Conservation (phyloP, 352 stramenopile species). For the Phytophthora hybrid region DNA sequence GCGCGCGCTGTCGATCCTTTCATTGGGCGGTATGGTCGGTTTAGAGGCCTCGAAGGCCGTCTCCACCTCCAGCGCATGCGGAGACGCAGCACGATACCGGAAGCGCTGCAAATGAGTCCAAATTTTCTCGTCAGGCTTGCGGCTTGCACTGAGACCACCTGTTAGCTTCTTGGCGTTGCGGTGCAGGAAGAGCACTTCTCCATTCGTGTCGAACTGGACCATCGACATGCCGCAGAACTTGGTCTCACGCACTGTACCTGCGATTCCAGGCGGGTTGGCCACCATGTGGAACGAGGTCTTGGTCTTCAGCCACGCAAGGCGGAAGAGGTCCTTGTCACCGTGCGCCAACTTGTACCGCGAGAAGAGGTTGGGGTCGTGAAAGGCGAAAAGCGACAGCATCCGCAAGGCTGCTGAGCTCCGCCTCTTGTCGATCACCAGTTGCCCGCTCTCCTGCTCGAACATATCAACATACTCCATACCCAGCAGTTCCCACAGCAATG, state of each 20-base stretch:
- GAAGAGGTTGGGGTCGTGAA: constrained; percentile 52
- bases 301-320: constrained; percentile 62
- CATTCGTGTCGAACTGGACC: constrained; percentile 49
- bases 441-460: constrained; percentile 14
- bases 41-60: constrained; percentile 17
- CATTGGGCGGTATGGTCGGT: constrained; percentile 8
- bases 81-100: constrained; percentile 35
- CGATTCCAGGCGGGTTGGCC: constrained; percentile 42
- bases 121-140: constrained; percentile 29
- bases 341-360: constrained; percentile 46
- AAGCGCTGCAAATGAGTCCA: constrained; percentile 56
- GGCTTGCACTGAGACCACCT: constrained; percentile 13
- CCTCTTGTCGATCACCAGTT: constrained; percentile 3
- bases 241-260: constrained; percentile 39
- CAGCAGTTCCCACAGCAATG: constrained; percentile 14
- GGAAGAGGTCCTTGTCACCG: constrained; percentile 71
- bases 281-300: constrained; percentile 66
- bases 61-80: constrained; percentile 16
- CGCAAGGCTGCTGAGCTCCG: background rate
- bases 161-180: constrained; percentile 59
- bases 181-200: constrained; percentile 58
- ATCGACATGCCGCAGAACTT: constrained; percentile 70
- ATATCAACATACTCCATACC: constrained; percentile 9
- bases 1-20: constrained; percentile 16
- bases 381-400: constrained; percentile 41